Percentiles rank a stretch among this genome's conserved stretches.
These are phyloP conservation scores for Trichoderma virens DNA, from an alignment of 495 filamentous ascomycete genomes.

Conservation along the genomic window DNA sequence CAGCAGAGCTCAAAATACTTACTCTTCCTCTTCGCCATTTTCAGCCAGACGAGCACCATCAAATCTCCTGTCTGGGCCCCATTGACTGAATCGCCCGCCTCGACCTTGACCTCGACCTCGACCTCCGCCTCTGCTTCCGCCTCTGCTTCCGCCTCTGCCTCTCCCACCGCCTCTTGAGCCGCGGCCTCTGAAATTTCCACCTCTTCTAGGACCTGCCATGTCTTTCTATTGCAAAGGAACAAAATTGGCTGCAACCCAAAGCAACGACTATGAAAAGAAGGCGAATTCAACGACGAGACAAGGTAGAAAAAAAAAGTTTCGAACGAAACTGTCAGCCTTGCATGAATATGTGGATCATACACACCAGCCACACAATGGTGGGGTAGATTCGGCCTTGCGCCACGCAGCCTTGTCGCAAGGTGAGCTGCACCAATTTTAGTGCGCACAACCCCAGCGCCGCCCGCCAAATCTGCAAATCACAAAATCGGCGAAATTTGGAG, in stretches of 20 bases:
- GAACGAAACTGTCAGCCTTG: constrained; percentile 18
- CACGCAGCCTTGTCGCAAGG: constrained; percentile 10
- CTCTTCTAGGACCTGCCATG: neutral
- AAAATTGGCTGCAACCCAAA: constrained; percentile 17
- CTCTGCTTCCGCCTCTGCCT: constrained; percentile 29
- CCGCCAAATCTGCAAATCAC: constrained; percentile 10
- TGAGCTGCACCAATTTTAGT: neutral
- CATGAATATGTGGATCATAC: constrained; percentile 11
- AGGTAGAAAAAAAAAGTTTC: constrained; percentile 13
- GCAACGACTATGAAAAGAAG: neutral
- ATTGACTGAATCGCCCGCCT: constrained; percentile 18
- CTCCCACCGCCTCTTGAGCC: constrained; percentile 14
- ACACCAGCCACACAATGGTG: constrained; percentile 10
- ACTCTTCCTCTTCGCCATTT: constrained; percentile 25
- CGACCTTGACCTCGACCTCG: constrained; percentile 20
- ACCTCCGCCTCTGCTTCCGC: constrained; percentile 20
- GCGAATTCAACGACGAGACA: neutral
- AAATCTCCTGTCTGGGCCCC: constrained; percentile 27
- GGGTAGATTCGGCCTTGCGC: neutral
- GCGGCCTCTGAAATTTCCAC: neutral
- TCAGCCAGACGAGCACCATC: constrained; percentile 27
- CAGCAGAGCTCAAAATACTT: constrained; percentile 14
- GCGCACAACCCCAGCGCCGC: constrained; percentile 8
- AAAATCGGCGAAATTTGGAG: constrained; percentile 23
- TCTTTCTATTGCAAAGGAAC: neutral